Percentiles rank a stretch among this genome's conserved stretches.
phyloP scores from a whole-genome alignment of 306 rosid species.

The Cajanus cajan region DNA sequence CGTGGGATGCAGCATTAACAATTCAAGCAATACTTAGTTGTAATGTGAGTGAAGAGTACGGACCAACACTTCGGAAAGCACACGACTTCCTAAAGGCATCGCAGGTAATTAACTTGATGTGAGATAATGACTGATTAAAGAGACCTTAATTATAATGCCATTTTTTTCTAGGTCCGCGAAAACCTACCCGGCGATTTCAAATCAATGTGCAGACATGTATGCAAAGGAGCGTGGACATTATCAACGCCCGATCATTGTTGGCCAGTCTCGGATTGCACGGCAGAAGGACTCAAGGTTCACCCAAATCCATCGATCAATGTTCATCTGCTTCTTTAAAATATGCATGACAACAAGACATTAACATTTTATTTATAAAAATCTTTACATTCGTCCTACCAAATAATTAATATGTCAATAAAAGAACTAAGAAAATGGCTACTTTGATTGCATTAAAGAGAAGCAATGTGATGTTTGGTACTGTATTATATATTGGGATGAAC shows the following conservation, averaged over 20 bases:
- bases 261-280: slow-evolving; percentile 69
- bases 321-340: no score
- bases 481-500: no score
- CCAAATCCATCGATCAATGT: no score
- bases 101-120: slow-evolving; percentile 38
- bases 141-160: neutral
- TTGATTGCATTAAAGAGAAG: no score
- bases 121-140: neutral
- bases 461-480: no score
- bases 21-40: slow-evolving; percentile 57
- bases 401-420: no score
- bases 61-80: slow-evolving; percentile 55
- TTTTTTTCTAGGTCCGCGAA: slow-evolving; percentile 40
- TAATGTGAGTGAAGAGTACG: slow-evolving; percentile 49
- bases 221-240: slow-evolving; percentile 66
- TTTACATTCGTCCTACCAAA: no score
- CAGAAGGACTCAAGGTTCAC: slow-evolving; percentile 60
- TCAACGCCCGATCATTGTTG: slow-evolving; percentile 55
- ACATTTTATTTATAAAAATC: no score
- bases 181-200: slow-evolving; percentile 51
- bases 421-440: no score
- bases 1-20: slow-evolving; percentile 60
- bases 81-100: slow-evolving; percentile 62
- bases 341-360: no score
- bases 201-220: slow-evolving; percentile 47